Evolutionary conservation across 495 filamentous ascomycete species (phyloP), one percentile per base, ranked within the genome.

Genomic region (Trichoderma gamsii): DNA sequence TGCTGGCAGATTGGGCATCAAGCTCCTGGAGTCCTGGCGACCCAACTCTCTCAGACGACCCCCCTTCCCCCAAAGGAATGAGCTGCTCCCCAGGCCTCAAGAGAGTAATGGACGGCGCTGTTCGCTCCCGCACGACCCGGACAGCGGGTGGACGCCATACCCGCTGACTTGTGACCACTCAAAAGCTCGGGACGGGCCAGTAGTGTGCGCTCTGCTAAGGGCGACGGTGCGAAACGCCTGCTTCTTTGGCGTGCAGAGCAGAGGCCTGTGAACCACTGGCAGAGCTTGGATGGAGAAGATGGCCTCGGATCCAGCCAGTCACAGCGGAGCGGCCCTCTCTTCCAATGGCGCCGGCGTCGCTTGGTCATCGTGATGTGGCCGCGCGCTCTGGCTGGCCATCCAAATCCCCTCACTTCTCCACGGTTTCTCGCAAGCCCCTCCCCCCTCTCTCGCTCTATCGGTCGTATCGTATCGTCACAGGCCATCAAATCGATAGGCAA

Each of bases 131-230:
- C 56, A 32, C 56, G 27, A 61, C 23, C 56, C 56, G 56, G n/a
- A 16, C 56, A 12, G 27, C 21, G 51, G 51, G 13, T 32, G 56
- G 56, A 61, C 56, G 56, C 56, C 56, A 61, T 61, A 61, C 56
- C 56, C 56, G 56, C 56, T 16, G 44, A 32, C 56, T 61, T 61
- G 56, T 61, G 56, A 61, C 56, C 56, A 61, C 56, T 61, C 23
- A 61, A 25, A 61, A 25, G 56, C 56, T 61, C 56, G 56, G 56
- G 56, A 61, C 56, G 56, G 56, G 56, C 56, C 56, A 61, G 56
- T 61, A 61, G 56, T 61, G 56, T 61, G 56, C 23, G 16, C 51
- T 21, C 51, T 25, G 16, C 51, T 56, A 25, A 56, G 21, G 51
- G 51, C 51, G n/a, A 56, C 23, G 51, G 51, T 25, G 51, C 51